phyloP scores from a whole-genome alignment of 2,329 filamentous ascomycete genomes.

The Apiospora marii region DNA sequence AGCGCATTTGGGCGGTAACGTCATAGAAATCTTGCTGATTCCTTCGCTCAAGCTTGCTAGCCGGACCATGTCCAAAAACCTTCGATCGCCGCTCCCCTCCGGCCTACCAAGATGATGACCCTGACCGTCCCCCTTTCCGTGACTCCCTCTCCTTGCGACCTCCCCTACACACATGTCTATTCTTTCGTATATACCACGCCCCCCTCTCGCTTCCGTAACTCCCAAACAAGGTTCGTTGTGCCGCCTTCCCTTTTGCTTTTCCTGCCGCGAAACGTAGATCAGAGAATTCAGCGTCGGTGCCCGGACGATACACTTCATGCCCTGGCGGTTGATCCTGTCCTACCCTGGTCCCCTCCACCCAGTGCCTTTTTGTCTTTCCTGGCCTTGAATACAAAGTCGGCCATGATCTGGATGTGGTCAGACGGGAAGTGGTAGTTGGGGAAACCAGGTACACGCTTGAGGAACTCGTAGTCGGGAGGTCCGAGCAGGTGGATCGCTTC shows the following conservation, averaged over 20 bases:
- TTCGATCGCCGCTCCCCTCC: slow-evolving; percentile 7
- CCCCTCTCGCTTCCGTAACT: not conserved
- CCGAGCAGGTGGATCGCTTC: slow-evolving; percentile 86
- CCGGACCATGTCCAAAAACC: slow-evolving; percentile 21
- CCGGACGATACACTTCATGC: not conserved
- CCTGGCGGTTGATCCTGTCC: slow-evolving; percentile 26
- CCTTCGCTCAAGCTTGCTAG: slow-evolving; percentile 23
- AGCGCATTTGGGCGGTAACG: slow-evolving; percentile 20
- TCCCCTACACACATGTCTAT: not conserved
- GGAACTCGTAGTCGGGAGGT: slow-evolving; percentile 84
- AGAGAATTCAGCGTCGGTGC: not conserved
- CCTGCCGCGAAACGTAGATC: not conserved
- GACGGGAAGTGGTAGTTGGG: slow-evolving; percentile 95
- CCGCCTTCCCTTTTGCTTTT: not conserved
- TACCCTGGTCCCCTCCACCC: slow-evolving; percentile 33
- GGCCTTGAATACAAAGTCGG: slow-evolving; percentile 88
- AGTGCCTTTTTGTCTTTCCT: slow-evolving; percentile 79
- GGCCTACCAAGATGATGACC: slow-evolving; percentile 20
- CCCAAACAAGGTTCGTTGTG: not conserved
- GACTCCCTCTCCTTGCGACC: not conserved
- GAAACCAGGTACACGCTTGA: slow-evolving; percentile 88
- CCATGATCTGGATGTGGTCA: slow-evolving; percentile 89
- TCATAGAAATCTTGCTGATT: slow-evolving; percentile 21
- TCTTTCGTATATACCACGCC: slow-evolving; percentile 18
- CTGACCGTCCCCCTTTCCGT: slow-evolving; percentile 16